phyloP scores from a whole-genome alignment of 106 monocot species.

The Phalaenopsis aphrodite region DNA sequence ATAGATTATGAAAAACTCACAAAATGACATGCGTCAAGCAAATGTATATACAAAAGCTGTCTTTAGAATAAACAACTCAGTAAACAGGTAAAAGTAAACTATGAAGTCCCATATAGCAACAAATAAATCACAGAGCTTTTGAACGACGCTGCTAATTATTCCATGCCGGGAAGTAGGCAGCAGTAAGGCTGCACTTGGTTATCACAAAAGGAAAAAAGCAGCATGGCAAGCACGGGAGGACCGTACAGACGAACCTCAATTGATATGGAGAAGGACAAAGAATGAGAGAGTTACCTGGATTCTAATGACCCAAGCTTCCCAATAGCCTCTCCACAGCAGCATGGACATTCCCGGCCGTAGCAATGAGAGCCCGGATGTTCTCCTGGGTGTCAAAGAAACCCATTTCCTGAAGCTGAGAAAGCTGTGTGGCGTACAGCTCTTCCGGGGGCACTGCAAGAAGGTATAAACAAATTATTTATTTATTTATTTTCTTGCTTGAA shows the following conservation, averaged over 20 bases:
- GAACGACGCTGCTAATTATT: neutral
- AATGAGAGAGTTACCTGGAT: too few species aligned
- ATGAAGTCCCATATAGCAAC: neutral
- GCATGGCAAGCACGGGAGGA: neutral
- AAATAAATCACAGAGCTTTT: neutral
- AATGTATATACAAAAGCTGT: neutral
- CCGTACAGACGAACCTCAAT: neutral
- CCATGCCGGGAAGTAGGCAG: neutral
- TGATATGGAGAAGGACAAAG: neutral
- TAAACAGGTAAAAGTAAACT: neutral
- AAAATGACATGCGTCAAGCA: neutral
- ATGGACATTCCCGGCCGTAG: slow-evolving; percentile 85
- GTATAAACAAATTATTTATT: neutral
- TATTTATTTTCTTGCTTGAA: neutral
- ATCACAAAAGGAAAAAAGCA: too few species aligned
- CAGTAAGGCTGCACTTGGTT: neutral
- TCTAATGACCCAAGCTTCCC: slow-evolving; percentile 61
- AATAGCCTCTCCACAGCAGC: slow-evolving; percentile 89
- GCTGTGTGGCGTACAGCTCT: slow-evolving; percentile 81
- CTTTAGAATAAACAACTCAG: neutral
- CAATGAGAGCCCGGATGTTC: slow-evolving; percentile 74
- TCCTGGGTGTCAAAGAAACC: slow-evolving; percentile 95
- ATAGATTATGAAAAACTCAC: neutral
- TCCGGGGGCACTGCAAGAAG: slow-evolving; percentile 71
- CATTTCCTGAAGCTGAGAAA: slow-evolving; percentile 94